Percentiles rank a stretch among this genome's conserved stretches.
phyloP scores from a whole-genome alignment of 345 rosid genomes.

The Citrus maxima region DNA sequence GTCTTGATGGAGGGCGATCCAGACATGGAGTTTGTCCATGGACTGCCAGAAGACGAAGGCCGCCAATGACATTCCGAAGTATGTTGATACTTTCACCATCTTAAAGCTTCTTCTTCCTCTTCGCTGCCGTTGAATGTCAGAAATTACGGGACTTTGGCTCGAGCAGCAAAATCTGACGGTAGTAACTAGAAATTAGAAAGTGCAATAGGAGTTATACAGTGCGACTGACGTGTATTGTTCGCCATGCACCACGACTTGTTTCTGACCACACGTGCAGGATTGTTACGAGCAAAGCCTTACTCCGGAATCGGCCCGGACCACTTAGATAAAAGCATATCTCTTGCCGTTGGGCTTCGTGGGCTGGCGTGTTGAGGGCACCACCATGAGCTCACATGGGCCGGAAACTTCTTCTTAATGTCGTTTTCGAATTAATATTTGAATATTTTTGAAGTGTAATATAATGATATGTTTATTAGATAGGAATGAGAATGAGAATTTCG shows the following conservation, averaged over 20 bases:
- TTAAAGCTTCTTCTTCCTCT: conserved; percentile 8
- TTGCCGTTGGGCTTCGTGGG: no score
- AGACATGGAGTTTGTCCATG: conserved; percentile 89
- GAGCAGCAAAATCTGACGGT: background rate
- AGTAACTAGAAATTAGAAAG: background rate
- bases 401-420: no score
- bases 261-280: background rate
- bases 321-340: no score
- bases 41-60: conserved; percentile 89
- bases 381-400: no score
- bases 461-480: no score
- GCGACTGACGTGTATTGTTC: background rate
- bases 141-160: background rate
- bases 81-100: conserved; percentile 73
- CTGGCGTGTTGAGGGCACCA: no score
- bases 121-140: background rate
- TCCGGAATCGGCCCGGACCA: no score
- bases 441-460: no score
- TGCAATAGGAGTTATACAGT: background rate
- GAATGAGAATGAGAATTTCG: no score
- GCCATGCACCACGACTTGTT: background rate
- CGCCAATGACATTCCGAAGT: conserved; percentile 69
- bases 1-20: conserved; percentile 84
- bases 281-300: no score
- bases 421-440: no score